Evolutionary conservation across 805 yeast genomes (phyloP).

Genomic region (Lipomyces mesembrius): DNA sequence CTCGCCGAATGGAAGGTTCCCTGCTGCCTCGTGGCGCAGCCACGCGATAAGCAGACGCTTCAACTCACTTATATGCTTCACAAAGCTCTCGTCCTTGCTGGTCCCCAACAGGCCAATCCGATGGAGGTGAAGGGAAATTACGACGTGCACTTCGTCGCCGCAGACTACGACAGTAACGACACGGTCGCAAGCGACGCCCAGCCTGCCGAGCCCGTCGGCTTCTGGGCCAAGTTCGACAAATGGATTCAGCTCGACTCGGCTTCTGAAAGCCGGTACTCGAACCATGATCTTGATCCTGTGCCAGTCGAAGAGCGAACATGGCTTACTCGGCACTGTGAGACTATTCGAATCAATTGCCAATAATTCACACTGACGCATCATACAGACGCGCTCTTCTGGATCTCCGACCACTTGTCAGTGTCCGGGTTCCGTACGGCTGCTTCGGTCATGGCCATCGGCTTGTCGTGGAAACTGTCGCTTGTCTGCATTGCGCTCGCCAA

Average conservation of each 20-base stretch:
- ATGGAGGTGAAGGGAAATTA: neutral
- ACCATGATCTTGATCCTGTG: slow-evolving; percentile 34
- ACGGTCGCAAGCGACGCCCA: neutral
- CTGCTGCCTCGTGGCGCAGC: no score
- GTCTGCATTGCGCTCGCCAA: slow-evolving; percentile 53
- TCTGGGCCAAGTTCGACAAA: slow-evolving; percentile 25
- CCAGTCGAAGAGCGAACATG: slow-evolving; percentile 50
- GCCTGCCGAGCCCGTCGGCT: neutral
- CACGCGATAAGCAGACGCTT: no score
- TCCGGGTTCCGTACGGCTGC: slow-evolving; percentile 53
- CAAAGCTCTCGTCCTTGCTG: no score
- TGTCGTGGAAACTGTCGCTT: slow-evolving; percentile 53
- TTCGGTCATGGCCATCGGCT: slow-evolving; percentile 52
- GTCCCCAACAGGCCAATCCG: neutral
- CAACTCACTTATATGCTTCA: no score
- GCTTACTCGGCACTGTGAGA: slow-evolving; percentile 49
- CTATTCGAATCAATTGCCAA: neutral
- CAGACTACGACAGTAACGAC: neutral
- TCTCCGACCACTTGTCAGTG: slow-evolving; percentile 43
- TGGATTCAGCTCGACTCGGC: slow-evolving; percentile 20
- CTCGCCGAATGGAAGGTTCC: no score
- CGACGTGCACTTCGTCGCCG: neutral
- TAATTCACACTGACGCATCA: neutral
- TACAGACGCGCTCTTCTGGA: slow-evolving; percentile 40
- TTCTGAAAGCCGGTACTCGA: slow-evolving; percentile 9